Conservation (phyloP, 768 basidiomycete species). For the Rubroboletus pulcherrimus region DNA sequence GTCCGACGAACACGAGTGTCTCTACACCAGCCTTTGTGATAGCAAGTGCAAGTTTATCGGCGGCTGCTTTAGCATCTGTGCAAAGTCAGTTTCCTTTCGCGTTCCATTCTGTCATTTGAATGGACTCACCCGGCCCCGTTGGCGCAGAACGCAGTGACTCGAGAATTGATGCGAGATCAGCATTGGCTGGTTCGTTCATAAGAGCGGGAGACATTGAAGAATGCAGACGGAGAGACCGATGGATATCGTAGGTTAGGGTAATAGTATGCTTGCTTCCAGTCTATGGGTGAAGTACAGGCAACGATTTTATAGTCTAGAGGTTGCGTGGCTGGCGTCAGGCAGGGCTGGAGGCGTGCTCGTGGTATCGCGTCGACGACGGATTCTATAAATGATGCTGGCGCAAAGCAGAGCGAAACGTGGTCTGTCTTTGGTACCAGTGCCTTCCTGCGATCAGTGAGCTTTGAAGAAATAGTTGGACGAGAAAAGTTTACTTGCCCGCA, state of each 20-base stretch:
- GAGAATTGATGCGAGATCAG: constrained; percentile 40
- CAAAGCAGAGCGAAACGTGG: background rate
- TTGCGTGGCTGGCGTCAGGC: background rate
- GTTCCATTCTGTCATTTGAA: background rate
- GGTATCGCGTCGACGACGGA: constrained; percentile 5
- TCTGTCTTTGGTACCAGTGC: background rate
- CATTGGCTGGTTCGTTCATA: constrained; percentile 41
- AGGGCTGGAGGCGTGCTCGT: constrained; percentile 3
- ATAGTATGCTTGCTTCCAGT: constrained; percentile 16
- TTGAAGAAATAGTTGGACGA: background rate
- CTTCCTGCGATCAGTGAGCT: background rate
- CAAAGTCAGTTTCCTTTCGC: constrained; percentile 3
- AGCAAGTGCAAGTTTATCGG: constrained; percentile 74
- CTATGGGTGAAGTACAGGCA: constrained; percentile 13
- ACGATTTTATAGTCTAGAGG: constrained; percentile 16
- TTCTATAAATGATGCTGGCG: background rate
- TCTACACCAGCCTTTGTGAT: constrained; percentile 60
- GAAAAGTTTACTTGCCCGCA: background rate
- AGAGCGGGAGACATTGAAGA: constrained; percentile 52
- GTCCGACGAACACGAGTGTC: constrained; percentile 49
- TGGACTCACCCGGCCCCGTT: constrained; percentile 52
- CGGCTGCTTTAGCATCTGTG: constrained; percentile 81
- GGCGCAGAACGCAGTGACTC: constrained; percentile 55
- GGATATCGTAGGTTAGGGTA: constrained; percentile 22
- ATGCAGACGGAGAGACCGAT: constrained; percentile 8